Conservation (phyloP, 371 early-diverging fungal genomes). For the Umbelopsis sp. region DNA sequence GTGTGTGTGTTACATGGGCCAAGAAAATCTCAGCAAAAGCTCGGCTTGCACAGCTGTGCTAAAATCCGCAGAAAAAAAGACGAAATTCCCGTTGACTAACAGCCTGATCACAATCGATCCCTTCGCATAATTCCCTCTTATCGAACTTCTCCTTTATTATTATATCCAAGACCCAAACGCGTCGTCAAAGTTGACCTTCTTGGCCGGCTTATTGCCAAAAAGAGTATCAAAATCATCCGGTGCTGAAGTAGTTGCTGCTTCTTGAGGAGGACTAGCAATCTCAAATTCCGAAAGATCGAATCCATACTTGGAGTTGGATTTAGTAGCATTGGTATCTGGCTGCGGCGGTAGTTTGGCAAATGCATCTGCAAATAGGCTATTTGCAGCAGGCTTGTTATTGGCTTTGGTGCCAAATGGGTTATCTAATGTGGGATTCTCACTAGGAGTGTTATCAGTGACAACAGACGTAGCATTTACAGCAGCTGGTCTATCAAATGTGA, state of each 20-base stretch:
- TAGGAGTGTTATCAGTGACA: neutral
- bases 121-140: neutral
- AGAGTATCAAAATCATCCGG: conserved; percentile 6
- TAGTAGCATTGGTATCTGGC: conserved; percentile 22
- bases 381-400: conserved; percentile 18
- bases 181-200: conserved; percentile 16
- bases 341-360: conserved; percentile 24
- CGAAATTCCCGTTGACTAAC: neutral
- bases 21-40: neutral
- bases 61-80: too few species aligned
- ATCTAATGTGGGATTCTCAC: conserved; percentile 13
- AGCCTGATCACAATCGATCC: conserved; percentile 7
- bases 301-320: conserved; percentile 42
- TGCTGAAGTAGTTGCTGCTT: neutral
- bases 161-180: conserved; percentile 15
- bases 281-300: conserved; percentile 55
- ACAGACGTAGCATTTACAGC: neutral
- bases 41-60: too few species aligned
- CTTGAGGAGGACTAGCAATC: neutral
- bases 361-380: conserved; percentile 11
- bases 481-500: conserved; percentile 9
- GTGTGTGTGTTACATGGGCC: neutral
- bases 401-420: conserved; percentile 18
- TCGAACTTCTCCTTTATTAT: neutral
- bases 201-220: conserved; percentile 14